Conservation (phyloP, 2,329 filamentous ascomycete species). For the Neophaeococcomyces mojaviensis region DNA sequence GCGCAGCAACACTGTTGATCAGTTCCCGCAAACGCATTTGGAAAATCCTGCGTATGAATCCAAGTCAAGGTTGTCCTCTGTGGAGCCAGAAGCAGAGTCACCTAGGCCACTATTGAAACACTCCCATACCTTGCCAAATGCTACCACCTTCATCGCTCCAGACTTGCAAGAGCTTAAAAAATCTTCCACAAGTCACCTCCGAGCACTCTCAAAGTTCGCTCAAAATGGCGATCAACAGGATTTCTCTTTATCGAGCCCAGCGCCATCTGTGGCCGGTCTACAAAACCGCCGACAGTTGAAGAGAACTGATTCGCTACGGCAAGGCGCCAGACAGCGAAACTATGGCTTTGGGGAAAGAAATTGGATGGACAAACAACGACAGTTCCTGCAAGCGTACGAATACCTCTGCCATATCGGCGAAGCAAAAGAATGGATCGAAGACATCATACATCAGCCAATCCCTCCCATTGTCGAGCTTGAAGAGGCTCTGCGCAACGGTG, state of each 20-base stretch:
- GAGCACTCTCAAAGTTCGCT: constrained; percentile 76
- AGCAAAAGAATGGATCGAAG: constrained; percentile 98
- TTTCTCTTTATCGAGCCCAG: constrained; percentile 67
- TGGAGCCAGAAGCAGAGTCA: constrained; percentile 27
- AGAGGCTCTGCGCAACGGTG: constrained; percentile 83
- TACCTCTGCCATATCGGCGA: constrained; percentile 98
- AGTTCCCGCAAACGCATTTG: constrained; percentile 48
- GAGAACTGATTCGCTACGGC: constrained; percentile 52
- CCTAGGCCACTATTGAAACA: constrained; percentile 31
- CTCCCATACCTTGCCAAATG: constrained; percentile 23
- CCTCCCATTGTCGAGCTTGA: constrained; percentile 91
- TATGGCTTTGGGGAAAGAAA: constrained; percentile 51
- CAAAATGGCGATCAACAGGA: constrained; percentile 69
- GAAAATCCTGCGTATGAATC: constrained; percentile 35
- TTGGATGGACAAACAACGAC: constrained; percentile 98
- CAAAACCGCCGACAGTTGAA: constrained; percentile 78
- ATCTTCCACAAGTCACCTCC: constrained; percentile 82
- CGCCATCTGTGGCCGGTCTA: constrained; percentile 80
- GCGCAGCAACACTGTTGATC: constrained; percentile 59
- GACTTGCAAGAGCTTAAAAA: constrained; percentile 77
- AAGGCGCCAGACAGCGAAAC: constrained; percentile 23
- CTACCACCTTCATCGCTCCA: constrained; percentile 51
- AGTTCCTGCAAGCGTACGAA: constrained; percentile 94
- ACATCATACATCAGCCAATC: constrained; percentile 75
- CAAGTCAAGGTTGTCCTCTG: constrained; percentile 35